phyloP scores from a whole-genome alignment of 257 asterid genomes.

The Solanum pinnatisectum region DNA sequence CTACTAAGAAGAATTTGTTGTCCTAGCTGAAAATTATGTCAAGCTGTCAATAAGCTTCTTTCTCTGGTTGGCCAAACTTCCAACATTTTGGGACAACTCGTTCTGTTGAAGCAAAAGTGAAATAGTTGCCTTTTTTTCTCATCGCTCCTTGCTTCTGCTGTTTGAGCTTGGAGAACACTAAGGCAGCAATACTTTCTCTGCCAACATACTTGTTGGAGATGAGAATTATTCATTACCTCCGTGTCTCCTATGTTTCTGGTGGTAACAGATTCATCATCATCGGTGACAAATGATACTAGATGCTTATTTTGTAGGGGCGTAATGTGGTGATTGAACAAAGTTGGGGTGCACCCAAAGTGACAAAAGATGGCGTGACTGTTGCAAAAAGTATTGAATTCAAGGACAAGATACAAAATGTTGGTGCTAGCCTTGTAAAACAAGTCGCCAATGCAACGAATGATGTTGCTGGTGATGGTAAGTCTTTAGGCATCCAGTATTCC shows the following conservation, averaged over 20 bases:
- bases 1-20: background rate
- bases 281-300: background rate
- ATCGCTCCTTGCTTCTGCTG: background rate
- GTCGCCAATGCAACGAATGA: conserved; percentile 99
- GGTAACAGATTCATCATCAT: background rate
- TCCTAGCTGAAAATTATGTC: background rate
- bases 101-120: conserved; percentile 4
- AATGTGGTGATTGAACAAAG: conserved; percentile 95
- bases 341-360: conserved; percentile 99
- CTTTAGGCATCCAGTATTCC: background rate
- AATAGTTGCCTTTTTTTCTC: background rate
- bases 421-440: conserved; percentile 96
- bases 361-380: conserved; percentile 97
- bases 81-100: background rate
- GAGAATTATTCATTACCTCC: background rate
- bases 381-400: conserved; percentile 94
- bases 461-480: conserved; percentile 96
- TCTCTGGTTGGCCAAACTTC: background rate
- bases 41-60: background rate
- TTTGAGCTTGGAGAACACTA: background rate
- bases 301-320: conserved; percentile 53
- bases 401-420: conserved; percentile 78
- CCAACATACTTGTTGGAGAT: background rate
- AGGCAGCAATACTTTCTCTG: background rate
- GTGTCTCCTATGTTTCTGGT: background rate